phyloP scores from a whole-genome alignment of 129 eudicot species.

The Helichrysum umbraculigerum region DNA sequence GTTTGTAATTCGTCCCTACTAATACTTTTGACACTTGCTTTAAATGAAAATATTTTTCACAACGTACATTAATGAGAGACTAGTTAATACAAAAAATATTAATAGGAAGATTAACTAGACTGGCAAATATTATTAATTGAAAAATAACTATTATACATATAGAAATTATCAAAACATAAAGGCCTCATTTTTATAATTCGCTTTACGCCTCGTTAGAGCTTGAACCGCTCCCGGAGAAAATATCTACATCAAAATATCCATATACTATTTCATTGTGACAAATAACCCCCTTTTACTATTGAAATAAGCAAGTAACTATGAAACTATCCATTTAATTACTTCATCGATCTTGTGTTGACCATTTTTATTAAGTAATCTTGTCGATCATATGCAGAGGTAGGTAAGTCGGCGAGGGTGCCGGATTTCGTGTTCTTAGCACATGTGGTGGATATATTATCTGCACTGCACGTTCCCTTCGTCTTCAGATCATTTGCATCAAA shows the following conservation, averaged over 20 bases:
- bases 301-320: neutral
- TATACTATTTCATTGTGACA: neutral
- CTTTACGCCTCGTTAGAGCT: too few species aligned
- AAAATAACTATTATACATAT: too few species aligned
- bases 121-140: too few species aligned
- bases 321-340: neutral
- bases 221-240: too few species aligned
- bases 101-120: too few species aligned
- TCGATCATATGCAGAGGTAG: constrained; percentile 24
- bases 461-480: constrained; percentile 68
- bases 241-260: neutral
- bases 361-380: neutral
- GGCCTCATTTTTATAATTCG: too few species aligned
- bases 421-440: constrained; percentile 92
- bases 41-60: too few species aligned
- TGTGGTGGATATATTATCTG: constrained; percentile 69
- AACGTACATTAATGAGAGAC: too few species aligned
- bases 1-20: too few species aligned
- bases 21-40: too few species aligned
- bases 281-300: neutral
- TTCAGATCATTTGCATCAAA: constrained; percentile 52
- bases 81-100: too few species aligned
- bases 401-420: constrained; percentile 52
- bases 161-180: too few species aligned
- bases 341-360: neutral